Base-by-base conservation (phyloP, 352 stramenopile species). In the Phytophthora pistaciae region DNA sequence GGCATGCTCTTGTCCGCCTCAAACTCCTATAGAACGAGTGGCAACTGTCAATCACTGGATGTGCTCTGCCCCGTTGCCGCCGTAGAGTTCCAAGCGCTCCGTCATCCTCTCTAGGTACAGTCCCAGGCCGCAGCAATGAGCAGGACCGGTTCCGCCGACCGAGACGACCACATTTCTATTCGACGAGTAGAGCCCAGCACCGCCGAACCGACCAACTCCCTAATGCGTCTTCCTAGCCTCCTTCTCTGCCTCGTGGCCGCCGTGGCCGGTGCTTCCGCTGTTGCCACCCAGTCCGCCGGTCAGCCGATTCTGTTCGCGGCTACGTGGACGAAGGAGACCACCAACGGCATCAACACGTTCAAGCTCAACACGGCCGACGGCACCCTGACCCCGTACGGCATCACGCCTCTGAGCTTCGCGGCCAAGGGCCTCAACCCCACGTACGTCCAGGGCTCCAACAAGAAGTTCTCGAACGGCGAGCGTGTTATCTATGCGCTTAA, bases 281-380 rank as follows among this genome's bases (percentile, higher is more conserved):
- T 53, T 59, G 13, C 56, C 20, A 67, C 62, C 21, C 63, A 75
- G 44, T 67, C 63, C 8, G 11, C 56, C 2, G 23, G 21, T 3
- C 58, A 73, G 16, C 61, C 72, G 63, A 71, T 85, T 55, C 56
- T 93, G 23, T 89, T 86, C 56, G 83, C 77, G 9, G 83, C 80
- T 65, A 86, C 76, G 10, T 91, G 82, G 75, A 87, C 82, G 6
- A 83, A 84, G 29, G 74, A 89, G 29, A 85, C 88, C 68, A 77
- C 72, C 60, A 84, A 83, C 66, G 85, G 85, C 14, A 75, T 93
- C 52, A 78, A 90, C 68, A 75, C 74, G 21, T 89, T 89, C 66
- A 64, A 77, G 64, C 70, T 93, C 29, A 70, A 87, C 60, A 72
- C 79, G 33, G 56, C 16, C 14, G 74, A 78, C 10, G 83, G 82